Conservation (phyloP, 306 rosid genomes). For the Ammopiptanthus mongolicus region DNA sequence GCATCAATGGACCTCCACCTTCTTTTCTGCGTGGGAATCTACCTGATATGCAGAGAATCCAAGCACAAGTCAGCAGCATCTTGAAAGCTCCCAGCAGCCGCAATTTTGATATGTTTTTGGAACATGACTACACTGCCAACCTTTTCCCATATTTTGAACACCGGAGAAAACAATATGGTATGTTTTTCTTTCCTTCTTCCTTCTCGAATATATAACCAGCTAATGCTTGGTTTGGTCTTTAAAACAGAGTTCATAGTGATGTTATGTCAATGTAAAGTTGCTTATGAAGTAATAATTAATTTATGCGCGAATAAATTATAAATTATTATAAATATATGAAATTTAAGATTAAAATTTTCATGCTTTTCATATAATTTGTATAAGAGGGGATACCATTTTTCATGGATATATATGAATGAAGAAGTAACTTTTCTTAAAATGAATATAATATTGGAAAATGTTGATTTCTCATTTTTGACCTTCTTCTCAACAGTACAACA, state of each 20-base stretch:
- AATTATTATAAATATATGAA: no score
- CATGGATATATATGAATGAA: no score
- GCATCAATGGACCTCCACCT: slow-evolving; percentile 59
- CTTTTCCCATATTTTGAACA: slow-evolving; percentile 83
- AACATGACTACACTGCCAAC: slow-evolving; percentile 63
- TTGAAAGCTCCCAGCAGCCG: not conserved
- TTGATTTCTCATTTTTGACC: no score
- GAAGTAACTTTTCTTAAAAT: no score
- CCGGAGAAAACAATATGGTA: slow-evolving; percentile 87
- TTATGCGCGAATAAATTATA: no score
- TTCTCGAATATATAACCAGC: not conserved
- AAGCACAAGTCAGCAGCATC: slow-evolving; percentile 21
- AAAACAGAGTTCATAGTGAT: not conserved
- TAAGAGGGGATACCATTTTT: no score
- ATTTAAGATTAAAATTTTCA: no score
- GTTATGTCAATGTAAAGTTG: no score
- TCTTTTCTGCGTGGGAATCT: slow-evolving; percentile 44
- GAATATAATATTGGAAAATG: no score
- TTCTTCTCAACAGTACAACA: no score
- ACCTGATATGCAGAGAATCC: slow-evolving; percentile 54
- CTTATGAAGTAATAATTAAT: no score
- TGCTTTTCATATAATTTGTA: no score
- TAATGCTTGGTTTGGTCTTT: not conserved
- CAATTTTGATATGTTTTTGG: slow-evolving; percentile 40
- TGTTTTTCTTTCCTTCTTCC: not conserved